These are phyloP conservation scores for Paraphoma sp. DNA, from an alignment of 2,329 filamentous ascomycete species.

Conservation along the genomic window DNA sequence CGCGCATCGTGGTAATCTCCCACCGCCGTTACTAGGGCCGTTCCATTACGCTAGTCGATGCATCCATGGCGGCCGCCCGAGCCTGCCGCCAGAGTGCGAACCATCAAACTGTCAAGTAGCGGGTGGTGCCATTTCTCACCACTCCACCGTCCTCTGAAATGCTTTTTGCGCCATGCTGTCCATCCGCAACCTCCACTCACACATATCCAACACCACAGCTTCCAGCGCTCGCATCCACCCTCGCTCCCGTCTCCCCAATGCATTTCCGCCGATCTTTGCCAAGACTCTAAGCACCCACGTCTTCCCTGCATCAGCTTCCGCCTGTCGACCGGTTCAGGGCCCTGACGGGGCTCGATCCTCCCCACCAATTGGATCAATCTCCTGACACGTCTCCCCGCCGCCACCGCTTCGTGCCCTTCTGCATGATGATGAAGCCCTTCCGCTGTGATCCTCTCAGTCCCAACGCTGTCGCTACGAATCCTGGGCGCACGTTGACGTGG, in stretches of 20 bases:
- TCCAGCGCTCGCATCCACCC: no score
- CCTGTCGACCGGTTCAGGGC: not conserved
- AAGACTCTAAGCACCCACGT: not conserved
- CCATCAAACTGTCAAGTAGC: not conserved
- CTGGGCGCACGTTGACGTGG: not conserved
- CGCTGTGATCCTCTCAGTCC: not conserved
- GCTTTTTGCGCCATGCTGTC: no score
- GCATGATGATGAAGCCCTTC: not conserved
- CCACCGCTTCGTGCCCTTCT: constrained; percentile 12
- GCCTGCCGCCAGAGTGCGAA: not conserved
- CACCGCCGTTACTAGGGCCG: constrained; percentile 14
- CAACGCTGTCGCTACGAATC: not conserved
- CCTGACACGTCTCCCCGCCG: constrained; percentile 14
- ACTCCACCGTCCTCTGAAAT: no score
- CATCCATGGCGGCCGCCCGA: not conserved
- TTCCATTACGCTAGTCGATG: not conserved
- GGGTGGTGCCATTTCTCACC: no score
- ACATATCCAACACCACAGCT: no score
- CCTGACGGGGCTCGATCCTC: not conserved
- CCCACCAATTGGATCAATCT: constrained; percentile 10
- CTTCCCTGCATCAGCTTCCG: constrained; percentile 15
- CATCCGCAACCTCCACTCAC: no score
- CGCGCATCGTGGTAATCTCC: constrained; percentile 6
- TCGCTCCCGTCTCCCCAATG: not conserved
- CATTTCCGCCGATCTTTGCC: constrained; percentile 8